Evolutionary conservation across 2,329 filamentous ascomycete species (phyloP).

Genomic region (Emmonsia crescens): DNA sequence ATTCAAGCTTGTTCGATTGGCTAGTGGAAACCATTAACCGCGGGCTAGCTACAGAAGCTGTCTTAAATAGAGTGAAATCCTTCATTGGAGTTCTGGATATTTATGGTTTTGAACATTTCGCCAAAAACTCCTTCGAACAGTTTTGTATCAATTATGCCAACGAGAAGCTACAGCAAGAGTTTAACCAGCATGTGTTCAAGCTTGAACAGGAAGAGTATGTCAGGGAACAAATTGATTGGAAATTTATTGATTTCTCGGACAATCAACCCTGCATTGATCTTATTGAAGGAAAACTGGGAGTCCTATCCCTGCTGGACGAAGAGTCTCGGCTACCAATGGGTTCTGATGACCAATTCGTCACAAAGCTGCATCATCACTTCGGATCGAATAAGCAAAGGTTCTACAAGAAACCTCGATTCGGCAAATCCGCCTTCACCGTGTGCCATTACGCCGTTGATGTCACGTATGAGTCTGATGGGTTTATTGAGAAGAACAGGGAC

Average conservation of each 20-base stretch:
- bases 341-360: conserved; percentile 92
- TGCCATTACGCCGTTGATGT: conserved; percentile 98
- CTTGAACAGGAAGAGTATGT: conserved; percentile 97
- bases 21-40: conserved; percentile 93
- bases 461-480: conserved; percentile 96
- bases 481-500: conserved; percentile 98
- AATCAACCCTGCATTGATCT: conserved; percentile 98
- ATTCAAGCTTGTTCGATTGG: conserved; percentile 98
- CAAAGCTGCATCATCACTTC: conserved; percentile 91
- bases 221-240: conserved; percentile 95
- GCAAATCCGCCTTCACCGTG: conserved; percentile 93
- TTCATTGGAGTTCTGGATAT: conserved; percentile 99
- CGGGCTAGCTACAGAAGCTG: conserved; percentile 79
- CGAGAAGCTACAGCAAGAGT: conserved; percentile 97
- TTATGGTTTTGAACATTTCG: conserved; percentile 97
- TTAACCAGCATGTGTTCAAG: conserved; percentile 99
- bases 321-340: conserved; percentile 96
- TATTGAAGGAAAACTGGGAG: conserved; percentile 92
- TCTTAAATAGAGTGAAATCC: conserved; percentile 67
- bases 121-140: conserved; percentile 98
- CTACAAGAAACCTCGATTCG: conserved; percentile 97
- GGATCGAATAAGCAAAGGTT: conserved; percentile 84
- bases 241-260: conserved; percentile 97
- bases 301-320: conserved; percentile 85
- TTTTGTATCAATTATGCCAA: conserved; percentile 99